Evolutionary conservation across 208 protist species (phyloP), one percentile per base, ranked within the genome.

Genomic region (Trypanosoma vivax): DNA sequence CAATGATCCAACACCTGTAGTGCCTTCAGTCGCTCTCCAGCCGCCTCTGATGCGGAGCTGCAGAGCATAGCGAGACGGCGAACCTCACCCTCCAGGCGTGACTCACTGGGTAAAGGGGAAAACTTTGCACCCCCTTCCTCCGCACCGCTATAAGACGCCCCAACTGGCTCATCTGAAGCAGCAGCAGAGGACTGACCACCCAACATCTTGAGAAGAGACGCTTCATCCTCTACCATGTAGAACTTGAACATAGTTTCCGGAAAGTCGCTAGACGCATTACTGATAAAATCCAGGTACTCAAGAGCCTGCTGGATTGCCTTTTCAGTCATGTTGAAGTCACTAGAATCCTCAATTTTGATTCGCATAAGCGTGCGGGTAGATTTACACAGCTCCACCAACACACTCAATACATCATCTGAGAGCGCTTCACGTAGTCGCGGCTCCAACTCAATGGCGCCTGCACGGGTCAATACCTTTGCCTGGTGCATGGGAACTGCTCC

Each of bases 401-500:
- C 61, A 75, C 80, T 73, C 7, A 96, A 60, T 40, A 86, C 69
- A 37, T 60, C 54, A 43, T 60, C 65, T 9, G 81, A 61, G 9
- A 94, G 30, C 23, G 53, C 59, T 14, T 65, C 58, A 10, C 76
- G 79, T n/a, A 91, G 51, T 21, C 27, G 59, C 14, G 73, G 71
- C 39, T 87, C 67, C 10, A 94, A 70, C 41, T 83, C 65, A 52
- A 89, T 83, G 5, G 88, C 81, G 5, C 69, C 68, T 2, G 54
- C 58, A 13, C 81, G 83, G 10, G 83, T 46, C 11, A 93, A 65
- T n/a, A 96, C 85, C 47, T 96, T 96, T 5, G 79, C 83, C 63
- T 96, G 89, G 60, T 92, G 89, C 83, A 96, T 93, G 5, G 85
- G 89, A 16, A 96, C 80, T 1, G 51, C 62, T 2, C 81, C 85